Evolutionary conservation across 192 early-diverging fungal species (phyloP), one percentile per base, ranked within the genome.

Genomic region (Bifiguratus adelaidae): DNA sequence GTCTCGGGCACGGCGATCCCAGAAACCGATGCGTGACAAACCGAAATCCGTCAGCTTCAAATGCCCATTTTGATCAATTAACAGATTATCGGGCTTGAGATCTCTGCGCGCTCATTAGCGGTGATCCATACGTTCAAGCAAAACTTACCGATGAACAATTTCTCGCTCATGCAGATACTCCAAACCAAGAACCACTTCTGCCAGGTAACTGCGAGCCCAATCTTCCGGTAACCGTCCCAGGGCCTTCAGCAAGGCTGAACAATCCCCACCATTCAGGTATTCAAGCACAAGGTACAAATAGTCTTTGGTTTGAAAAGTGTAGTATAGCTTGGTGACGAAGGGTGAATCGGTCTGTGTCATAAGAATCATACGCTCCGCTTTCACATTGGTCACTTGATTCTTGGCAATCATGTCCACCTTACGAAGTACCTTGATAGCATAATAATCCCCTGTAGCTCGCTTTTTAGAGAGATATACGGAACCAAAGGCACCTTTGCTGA

Each of bases 341-440:
- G 86, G 86, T 15, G 77, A 81, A 47, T 92, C 87, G 12, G 89
- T 70, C 55, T 92, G 89, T 23, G 70, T 66, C 56, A 84, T 87
- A 25, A 92, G 65, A 53, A 92, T 90, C 76, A 88, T 80, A n/a
- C 88, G 65, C 50, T 92, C 89, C 0, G 88, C 80, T 52, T 88
- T 87, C 62, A 92, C 83, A 48, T 92, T 92, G 25, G 78, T 87
- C 16, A 90, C 88, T 61, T 92, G 89, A 51, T 92, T 92, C 62
- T 92, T 92, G 22, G 85, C 84, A 43, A 90, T 74, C 89, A 92
- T 92, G 45, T 92, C 89, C 1, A 80, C 74, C 44, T 92, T 92
- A 19, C 78, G 76, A 18, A 92, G 61, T 9, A 90, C 82, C 47
- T 92, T 92, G 65, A 92, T 89, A 0, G 89, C 89, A 65, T 67